Evolutionary conservation across 805 yeast species (phyloP), one percentile per base, ranked within the genome.

Genomic region (Kodamaea laetipori): DNA sequence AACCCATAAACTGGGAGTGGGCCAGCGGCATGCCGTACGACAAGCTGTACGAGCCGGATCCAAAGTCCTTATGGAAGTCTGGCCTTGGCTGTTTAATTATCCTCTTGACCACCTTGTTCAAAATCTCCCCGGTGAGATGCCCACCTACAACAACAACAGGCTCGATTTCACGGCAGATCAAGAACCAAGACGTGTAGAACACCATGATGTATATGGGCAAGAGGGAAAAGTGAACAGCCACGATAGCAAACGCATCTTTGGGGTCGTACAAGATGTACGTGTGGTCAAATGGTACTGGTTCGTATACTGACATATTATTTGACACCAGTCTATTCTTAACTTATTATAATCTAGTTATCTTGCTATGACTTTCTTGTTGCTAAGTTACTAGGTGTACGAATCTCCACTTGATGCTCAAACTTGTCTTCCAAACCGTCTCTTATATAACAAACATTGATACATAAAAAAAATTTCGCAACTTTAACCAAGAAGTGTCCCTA

Each of bases 11-110:
- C 66, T 92, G 99, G 0, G 96, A 81, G 64, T 92, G 99, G 1
- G 99, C 97, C 41, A 90, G 82, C 0, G 99, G 99, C 97, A 92
- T 92, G 0, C 99, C 99, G 60, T 84, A 90, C 0, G 85, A 82
- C 49, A 85, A 73, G 45, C 79, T 63, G 34, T 58, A 58, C 18
- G 68, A 73, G 18, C 53, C 80, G 35, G 69, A 58, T n/a, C 76
- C 76, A 42, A 71, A 71, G 31, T 64, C 67, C 43, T 62, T 63
- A 50, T 71, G 76, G 55, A 71, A 71, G 5, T 69, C 76, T 6
- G 99, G 99, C 48, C 99, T 73, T 16, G 87, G 84, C 56, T 86
- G 86, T 51, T 77, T 79, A 30, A 89, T 62, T 1, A 78, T 28
- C 15, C 72, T 70, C 60, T 92, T 92, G 31, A 86, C 64, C 1